phyloP scores from a whole-genome alignment of 2,329 filamentous ascomycete genomes.

The Hypoxylon sp. region DNA sequence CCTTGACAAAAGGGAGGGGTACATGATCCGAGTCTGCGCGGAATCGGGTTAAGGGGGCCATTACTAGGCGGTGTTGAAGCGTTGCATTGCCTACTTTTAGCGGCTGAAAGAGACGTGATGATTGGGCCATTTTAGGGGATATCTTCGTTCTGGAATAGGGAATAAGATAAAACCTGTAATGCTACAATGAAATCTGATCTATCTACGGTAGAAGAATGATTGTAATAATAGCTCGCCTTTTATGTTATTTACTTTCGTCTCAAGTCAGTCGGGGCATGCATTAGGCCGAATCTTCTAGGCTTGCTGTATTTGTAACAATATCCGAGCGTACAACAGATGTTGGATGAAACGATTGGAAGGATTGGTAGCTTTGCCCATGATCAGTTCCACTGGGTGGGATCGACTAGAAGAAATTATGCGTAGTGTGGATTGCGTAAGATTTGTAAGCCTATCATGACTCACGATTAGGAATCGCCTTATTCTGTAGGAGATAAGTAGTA shows the following conservation, averaged over 20 bases:
- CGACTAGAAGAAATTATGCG: conserved; percentile 2
- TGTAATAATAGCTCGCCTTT: background rate
- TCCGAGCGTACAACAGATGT: background rate
- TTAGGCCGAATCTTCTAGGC: conserved; percentile 11
- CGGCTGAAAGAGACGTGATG: conserved; percentile 49
- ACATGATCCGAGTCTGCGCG: conserved; percentile 61
- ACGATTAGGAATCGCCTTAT: conserved; percentile 6
- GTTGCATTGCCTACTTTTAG: conserved; percentile 47
- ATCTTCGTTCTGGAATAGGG: conserved; percentile 3
- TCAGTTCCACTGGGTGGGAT: conserved; percentile 12
- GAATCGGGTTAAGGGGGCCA: conserved; percentile 69
- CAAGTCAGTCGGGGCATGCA: background rate
- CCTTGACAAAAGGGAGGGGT: conserved; percentile 55
- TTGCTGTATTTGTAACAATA: conserved; percentile 5
- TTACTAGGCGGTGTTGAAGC: conserved; percentile 48
- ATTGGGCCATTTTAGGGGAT: conserved; percentile 33
- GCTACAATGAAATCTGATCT: background rate
- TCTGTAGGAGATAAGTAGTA: background rate
- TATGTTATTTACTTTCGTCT: conserved; percentile 2
- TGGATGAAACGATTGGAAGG: conserved; percentile 5
- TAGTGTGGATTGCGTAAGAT: conserved; percentile 16
- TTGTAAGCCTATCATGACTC: conserved; percentile 21
- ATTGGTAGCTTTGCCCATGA: conserved; percentile 4
- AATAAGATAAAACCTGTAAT: background rate
- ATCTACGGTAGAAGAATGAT: background rate